Evolutionary conservation across 768 basidiomycete species (phyloP), one percentile per base, ranked within the genome.

Genomic region (Harrya chromipes): DNA sequence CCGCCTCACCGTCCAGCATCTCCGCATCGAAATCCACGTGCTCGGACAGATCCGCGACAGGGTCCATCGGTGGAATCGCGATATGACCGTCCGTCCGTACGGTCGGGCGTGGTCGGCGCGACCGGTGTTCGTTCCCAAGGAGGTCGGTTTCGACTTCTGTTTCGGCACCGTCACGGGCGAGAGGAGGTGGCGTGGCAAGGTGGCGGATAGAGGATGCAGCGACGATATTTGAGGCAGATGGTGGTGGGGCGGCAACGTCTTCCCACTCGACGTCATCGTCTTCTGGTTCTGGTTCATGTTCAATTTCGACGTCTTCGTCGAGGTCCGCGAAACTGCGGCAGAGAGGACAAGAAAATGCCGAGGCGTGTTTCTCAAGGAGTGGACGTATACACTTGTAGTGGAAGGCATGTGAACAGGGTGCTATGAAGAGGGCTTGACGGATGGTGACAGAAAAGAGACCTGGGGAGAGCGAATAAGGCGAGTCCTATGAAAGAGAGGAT

Each of bases 381-480:
- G 94, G 95, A 1, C 93, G 82, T 52, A 99, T 94, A 67, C 95
- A 97, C 70, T 97, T 98, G 81, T 90, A 93, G 72, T 94, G 91
- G 75, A 90, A 92, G 0, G 93, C 85, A 68, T 99, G 95, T 1
- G 91, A 94, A 70, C 95, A 99, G 0, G 95, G 95, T 24, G 95
- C 93, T 64, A 99, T 94, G 74, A 99, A 97, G 41, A 98, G 82
- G 0, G 93, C 89, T 70, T 99, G 95, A 54, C 86, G 90, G 65
- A 97, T 94, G 1, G 91, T 87, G 0, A 98, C 93, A 20, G 83
- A 73, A 74, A 95, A 99, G 23, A 87, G 70, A 65, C 82, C 80
- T 81, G 33, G 41, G 31, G 4, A 43, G 35, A 26, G 16, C 14
- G 46, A 38, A 39, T 54, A 5, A 58, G 43, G 39, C 33, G 41